Base-by-base conservation (phyloP, 495 filamentous ascomycete species). In the Penicillium taxi region DNA sequence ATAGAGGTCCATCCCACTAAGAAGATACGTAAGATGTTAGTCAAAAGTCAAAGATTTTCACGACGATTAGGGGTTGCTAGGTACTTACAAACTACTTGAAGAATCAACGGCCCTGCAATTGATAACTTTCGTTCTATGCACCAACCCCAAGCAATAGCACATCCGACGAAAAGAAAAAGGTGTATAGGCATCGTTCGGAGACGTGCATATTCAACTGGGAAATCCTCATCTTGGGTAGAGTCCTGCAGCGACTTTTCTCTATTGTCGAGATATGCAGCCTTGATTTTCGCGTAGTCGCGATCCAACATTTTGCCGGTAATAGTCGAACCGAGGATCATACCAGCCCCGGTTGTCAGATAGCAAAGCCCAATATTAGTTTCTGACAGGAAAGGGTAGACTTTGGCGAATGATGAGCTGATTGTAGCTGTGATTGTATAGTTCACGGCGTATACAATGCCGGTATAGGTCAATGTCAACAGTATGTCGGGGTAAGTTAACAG, bases 401-500 rank as follows among this genome's bases (percentile, higher is more conserved):
- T 50, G 50, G 70, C 75, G 6, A 76, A 57, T 8, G 68, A 60
- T 0, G 72, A 71, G n/a, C n/a, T n/a, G n/a, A n/a, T n/a, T 63
- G 74, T 69, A 22, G 65, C 63, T 0, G 72, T 70, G 35, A 74
- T 73, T 41, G 58, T 70, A 47, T 72, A 70, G 0, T 74, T 44
- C 1, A 66, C 61, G 15, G 72, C 50, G 36, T 70, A 77, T 11
- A 70, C 7, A 21, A 74, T 66, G 3, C 64, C 67, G 0, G 49
- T 32, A 15, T 3, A 45, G 2, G 24, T 69, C 52, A 32, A 69
- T 55, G 2, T 24, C 22, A 24, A 6, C 11, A 24, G 22, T 24
- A 6, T 11, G 22, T 6, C 22, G n/a, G 22, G 6, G 11, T 24
- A 24, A 24, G 6, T 6, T 24, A 11, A 24, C 11, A 11, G 11